Evolutionary conservation across 1,284 basidiomycete genomes (phyloP), one percentile per base, ranked within the genome.

Genomic region (Pseudozyma pruni): DNA sequence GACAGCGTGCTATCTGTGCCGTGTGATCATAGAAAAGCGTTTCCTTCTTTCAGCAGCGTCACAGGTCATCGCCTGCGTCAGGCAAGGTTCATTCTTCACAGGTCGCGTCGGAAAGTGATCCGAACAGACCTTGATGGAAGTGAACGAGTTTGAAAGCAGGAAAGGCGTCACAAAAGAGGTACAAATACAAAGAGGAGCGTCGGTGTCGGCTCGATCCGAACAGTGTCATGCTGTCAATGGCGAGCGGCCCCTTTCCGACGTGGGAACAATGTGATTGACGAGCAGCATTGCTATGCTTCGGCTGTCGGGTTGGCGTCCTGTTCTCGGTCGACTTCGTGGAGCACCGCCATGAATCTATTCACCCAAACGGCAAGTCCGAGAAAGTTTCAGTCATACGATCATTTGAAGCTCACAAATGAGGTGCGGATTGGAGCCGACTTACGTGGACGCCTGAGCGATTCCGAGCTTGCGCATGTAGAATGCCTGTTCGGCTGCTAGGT

Each of bases 401-500:
- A n/a, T n/a, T n/a, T n/a, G n/a, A n/a, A n/a, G n/a, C n/a, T n/a
- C n/a, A n/a, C n/a, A n/a, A n/a, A n/a, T n/a, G n/a, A n/a, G n/a
- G n/a, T n/a, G n/a, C n/a, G n/a, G n/a, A n/a, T n/a, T n/a, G n/a
- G n/a, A n/a, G n/a, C n/a, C 23, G 9, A 69, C 70, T 49, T 22
- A 72, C 70, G 54, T 60, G 5, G 70, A 67, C 16, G 70, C 70
- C 40, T 72, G 70, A 0, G 63, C 61, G 22, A 69, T 60, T n/a
- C 70, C 70, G 8, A 72, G 54, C 33, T 72, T 69, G 42, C 70
- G 58, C 52, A 72, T 64, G 41, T 68, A 72, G 53, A 68, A 63
- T 1, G 70, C 70, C 32, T 72, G 70, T 33, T 72, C 70, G 8
- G 70, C 64, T 33, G 61, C 60, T 29, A 69, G 19, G 19, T 54